phyloP scores from a whole-genome alignment of 2,329 filamentous ascomycete genomes.

The Xylariaceae sp. region DNA sequence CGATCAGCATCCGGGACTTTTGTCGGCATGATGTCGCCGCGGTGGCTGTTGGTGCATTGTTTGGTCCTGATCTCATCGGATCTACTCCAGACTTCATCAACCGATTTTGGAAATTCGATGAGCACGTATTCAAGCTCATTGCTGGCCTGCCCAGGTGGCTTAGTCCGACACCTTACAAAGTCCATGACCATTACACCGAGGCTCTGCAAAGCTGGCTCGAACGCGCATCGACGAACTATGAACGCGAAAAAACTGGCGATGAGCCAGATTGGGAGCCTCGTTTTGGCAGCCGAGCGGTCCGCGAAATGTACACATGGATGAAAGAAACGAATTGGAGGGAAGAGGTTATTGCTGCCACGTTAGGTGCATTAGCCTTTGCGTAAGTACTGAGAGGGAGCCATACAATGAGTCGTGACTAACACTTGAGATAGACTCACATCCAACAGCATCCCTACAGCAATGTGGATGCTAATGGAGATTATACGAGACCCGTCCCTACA shows the following conservation, averaged over 20 bases:
- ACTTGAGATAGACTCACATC: neutral
- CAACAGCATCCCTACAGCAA: slow-evolving; percentile 4
- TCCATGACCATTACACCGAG: slow-evolving; percentile 2
- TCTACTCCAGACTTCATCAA: slow-evolving; percentile 5
- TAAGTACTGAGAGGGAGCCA: neutral
- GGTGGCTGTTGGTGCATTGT: neutral
- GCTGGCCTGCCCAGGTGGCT: slow-evolving; percentile 2
- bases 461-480: slow-evolving; percentile 8
- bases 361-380: slow-evolving; percentile 2
- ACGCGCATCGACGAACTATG: neutral
- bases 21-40: neutral
- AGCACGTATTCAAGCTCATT: slow-evolving; percentile 32
- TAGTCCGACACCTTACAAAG: neutral
- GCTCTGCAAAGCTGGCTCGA: slow-evolving; percentile 5
- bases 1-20: neutral
- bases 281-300: slow-evolving; percentile 4
- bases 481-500: neutral
- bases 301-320: slow-evolving; percentile 4
- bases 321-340: slow-evolving; percentile 5
- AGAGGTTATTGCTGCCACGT: neutral
- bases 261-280: slow-evolving; percentile 7
- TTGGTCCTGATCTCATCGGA: slow-evolving; percentile 1
- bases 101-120: slow-evolving; percentile 5
- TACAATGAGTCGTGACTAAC: too few species aligned
- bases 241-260: neutral